A percentile compares a stretch with the other conserved stretches of the same genome.
These are phyloP conservation scores for Jaminaea rosea DNA, from an alignment of 1,284 basidiomycete species.

Conservation along the genomic window DNA sequence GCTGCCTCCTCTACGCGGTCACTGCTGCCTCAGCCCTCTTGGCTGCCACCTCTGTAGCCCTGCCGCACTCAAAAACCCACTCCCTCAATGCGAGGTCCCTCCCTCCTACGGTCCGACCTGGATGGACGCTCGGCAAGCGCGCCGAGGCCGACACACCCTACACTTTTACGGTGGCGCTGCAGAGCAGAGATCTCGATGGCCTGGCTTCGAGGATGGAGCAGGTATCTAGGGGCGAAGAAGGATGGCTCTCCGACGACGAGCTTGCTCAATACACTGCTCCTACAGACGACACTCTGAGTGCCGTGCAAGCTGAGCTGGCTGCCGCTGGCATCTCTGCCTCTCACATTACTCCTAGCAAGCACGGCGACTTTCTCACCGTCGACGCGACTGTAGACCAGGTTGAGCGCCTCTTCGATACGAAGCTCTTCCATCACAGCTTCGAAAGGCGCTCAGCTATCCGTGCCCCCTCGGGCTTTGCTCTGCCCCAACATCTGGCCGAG, in stretches of 20 bases:
- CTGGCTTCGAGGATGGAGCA: conserved; percentile 10
- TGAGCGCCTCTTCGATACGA: conserved; percentile 6
- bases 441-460: not conserved
- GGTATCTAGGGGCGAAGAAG: conserved; percentile 4
- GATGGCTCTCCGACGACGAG: conserved; percentile 12
- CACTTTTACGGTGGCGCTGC: conserved; percentile 10
- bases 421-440: conserved; percentile 5
- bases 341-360: not conserved
- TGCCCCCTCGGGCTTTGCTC: conserved; percentile 7
- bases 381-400: conserved; percentile 10
- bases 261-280: conserved; percentile 9
- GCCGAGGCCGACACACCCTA: too few relatives aligned
- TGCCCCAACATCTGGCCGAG: conserved; percentile 6
- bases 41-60: too few relatives aligned
- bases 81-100: too few relatives aligned
- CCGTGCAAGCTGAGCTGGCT: conserved; percentile 6
- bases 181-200: conserved; percentile 5
- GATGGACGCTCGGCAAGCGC: too few relatives aligned
- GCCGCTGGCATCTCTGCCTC: conserved; percentile 3
- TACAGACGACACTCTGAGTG: not conserved
- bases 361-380: conserved; percentile 8
- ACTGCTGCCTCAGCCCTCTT: too few relatives aligned
- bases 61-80: too few relatives aligned
- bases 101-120: too few relatives aligned
- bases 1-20: too few relatives aligned